These are phyloP conservation scores for Furcasterigmium sp. DNA, from an alignment of 2,329 filamentous ascomycete species.

Conservation along the genomic window DNA sequence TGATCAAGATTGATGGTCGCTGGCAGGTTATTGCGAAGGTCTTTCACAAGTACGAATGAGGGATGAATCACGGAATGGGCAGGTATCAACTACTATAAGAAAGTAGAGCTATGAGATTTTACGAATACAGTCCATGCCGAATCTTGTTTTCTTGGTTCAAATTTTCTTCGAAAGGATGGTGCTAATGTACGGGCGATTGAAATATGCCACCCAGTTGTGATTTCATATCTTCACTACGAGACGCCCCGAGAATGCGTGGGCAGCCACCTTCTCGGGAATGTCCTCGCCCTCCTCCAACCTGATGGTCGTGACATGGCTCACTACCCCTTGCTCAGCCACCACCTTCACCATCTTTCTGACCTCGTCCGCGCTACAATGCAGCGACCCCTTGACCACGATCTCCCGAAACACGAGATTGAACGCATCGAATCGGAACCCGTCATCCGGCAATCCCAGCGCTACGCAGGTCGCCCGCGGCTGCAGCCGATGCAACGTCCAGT, in stretches of 20 bases:
- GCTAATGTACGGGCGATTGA: no score
- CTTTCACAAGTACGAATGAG: slow-evolving; percentile 14
- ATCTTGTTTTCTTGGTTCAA: no score
- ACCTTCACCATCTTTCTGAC: neutral
- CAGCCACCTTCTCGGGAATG: neutral
- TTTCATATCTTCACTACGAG: neutral
- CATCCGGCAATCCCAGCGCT: slow-evolving; percentile 11
- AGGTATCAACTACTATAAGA: no score
- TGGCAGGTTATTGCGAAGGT: slow-evolving; percentile 11
- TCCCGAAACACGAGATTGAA: slow-evolving; percentile 6
- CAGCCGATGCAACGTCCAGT: slow-evolving; percentile 12
- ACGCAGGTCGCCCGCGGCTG: slow-evolving; percentile 11
- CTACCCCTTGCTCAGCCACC: neutral
- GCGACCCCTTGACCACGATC: neutral
- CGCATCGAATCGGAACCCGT: slow-evolving; percentile 13
- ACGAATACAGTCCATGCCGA: no score
- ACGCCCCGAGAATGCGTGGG: neutral
- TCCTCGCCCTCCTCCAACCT: neutral
- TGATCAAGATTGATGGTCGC: slow-evolving; percentile 11
- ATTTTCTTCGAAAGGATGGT: no score
- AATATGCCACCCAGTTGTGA: no score
- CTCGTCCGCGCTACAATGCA: neutral
- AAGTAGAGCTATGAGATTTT: no score
- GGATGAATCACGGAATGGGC: no score
- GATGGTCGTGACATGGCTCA: neutral